Evolutionary conservation across 176 grass and related monocot genomes (phyloP).

Genomic region (Areca catechu): DNA sequence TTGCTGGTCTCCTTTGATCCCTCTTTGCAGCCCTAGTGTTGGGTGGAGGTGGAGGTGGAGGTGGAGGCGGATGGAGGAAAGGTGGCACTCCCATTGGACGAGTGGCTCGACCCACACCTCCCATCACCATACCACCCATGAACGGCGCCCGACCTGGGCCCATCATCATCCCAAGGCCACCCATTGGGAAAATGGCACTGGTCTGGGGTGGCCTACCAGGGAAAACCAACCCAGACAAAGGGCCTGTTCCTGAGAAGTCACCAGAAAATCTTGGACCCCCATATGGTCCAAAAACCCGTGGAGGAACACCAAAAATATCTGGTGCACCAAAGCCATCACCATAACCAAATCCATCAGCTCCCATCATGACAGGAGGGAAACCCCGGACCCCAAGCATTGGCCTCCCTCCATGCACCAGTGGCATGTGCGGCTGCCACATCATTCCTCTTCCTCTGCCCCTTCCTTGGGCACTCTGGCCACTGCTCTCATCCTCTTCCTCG

Average conservation of each 20-base stretch:
- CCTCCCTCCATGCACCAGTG: conserved; percentile 34
- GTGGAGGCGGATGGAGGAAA: conserved; percentile 39
- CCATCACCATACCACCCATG: conserved; percentile 77
- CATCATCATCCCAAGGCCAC: conserved; percentile 76
- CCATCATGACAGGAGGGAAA: conserved; percentile 87
- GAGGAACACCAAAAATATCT: conserved; percentile 62
- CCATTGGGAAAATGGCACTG: conserved; percentile 46
- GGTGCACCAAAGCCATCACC: conserved; percentile 62
- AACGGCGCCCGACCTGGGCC: conserved; percentile 54
- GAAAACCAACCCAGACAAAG: conserved; percentile 69
- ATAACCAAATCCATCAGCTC: conserved; percentile 55
- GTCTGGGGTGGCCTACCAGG: conserved; percentile 60
- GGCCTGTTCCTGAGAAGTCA: conserved; percentile 49
- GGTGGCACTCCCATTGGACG: conserved; percentile 73
- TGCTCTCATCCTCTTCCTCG: conserved; percentile 69
- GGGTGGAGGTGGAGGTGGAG: conserved; percentile 6
- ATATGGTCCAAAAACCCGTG: conserved; percentile 60
- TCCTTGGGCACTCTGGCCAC: conserved; percentile 50
- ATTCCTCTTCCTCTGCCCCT: conserved; percentile 58
- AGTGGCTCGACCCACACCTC: conserved; percentile 47
- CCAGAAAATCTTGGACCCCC: conserved; percentile 63
- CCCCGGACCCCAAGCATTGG: conserved; percentile 59
- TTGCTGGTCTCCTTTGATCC: conserved; percentile 50
- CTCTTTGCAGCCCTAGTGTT: conserved; percentile 36
- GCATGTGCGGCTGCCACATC: conserved; percentile 90